phyloP scores from a whole-genome alignment of 495 filamentous ascomycete species.

The Aspergillus bridgeri region DNA sequence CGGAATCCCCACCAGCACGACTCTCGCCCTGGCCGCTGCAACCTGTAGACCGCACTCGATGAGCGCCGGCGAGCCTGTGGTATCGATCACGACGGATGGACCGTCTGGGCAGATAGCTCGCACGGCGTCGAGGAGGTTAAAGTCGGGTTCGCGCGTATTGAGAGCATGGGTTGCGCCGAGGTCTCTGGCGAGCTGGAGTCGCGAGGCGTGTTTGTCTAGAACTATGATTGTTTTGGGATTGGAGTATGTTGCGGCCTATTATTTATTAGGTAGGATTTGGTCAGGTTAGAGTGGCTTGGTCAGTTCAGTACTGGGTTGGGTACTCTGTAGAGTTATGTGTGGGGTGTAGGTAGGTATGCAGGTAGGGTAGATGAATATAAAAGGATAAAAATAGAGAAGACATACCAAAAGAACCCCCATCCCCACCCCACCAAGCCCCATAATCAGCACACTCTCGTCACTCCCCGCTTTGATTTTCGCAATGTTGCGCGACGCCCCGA shows the following conservation, averaged over 20 bases:
- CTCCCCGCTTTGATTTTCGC: conserved; percentile 10
- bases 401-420: conserved; percentile 32
- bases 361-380: no score
- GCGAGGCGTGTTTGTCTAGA: conserved; percentile 29
- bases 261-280: no score
- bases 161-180: conserved; percentile 40
- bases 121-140: conserved; percentile 21
- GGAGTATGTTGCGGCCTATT: neutral
- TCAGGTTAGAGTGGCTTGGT: no score
- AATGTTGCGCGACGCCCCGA: conserved; percentile 33
- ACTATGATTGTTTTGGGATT: conserved; percentile 29
- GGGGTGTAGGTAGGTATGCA: no score
- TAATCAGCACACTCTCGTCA: conserved; percentile 18
- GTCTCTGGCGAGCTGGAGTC: conserved; percentile 31
- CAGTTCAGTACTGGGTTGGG: no score
- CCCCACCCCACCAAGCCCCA: conserved; percentile 39
- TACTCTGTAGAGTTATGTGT: no score
- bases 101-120: conserved; percentile 20
- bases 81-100: conserved; percentile 31
- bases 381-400: neutral
- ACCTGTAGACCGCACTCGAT: conserved; percentile 30
- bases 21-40: conserved; percentile 25
- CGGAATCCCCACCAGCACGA: conserved; percentile 35
- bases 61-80: conserved; percentile 30
- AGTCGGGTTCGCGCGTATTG: conserved; percentile 16